These are phyloP conservation scores for Trichosporon inkin DNA, from an alignment of 1,284 basidiomycete species.

Conservation along the genomic window DNA sequence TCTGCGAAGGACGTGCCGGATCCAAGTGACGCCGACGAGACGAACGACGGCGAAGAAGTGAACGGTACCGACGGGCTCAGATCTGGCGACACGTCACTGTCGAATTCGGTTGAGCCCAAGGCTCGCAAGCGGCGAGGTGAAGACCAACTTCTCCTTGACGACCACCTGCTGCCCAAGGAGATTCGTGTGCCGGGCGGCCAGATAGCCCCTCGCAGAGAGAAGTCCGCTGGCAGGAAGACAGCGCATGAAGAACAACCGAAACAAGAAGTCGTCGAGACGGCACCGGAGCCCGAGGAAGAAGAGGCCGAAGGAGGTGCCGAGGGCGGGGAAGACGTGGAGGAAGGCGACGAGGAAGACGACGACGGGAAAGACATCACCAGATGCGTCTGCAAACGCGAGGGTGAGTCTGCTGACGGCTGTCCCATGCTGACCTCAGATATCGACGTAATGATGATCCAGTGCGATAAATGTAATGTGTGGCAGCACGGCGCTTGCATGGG, in stretches of 20 bases:
- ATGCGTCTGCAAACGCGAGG: slow-evolving; percentile 86
- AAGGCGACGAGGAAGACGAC: slow-evolving; percentile 65
- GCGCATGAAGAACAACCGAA: slow-evolving; percentile 13
- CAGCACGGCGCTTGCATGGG: slow-evolving; percentile 98
- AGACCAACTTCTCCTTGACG: slow-evolving; percentile 41
- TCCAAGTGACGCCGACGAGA: slow-evolving; percentile 5
- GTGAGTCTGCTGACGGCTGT: slow-evolving; percentile 55
- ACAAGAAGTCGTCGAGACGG: slow-evolving; percentile 15
- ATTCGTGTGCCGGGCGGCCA: slow-evolving; percentile 25
- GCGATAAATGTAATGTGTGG: slow-evolving; percentile 96
- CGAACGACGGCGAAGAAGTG: slow-evolving; percentile 9
- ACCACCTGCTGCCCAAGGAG: slow-evolving; percentile 42
- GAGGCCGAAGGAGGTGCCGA: slow-evolving; percentile 61
- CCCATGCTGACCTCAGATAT: slow-evolving; percentile 52
- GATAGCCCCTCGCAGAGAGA: slow-evolving; percentile 17
- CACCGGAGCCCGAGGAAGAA: slow-evolving; percentile 23
- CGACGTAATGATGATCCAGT: slow-evolving; percentile 90
- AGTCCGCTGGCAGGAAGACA: slow-evolving; percentile 9
- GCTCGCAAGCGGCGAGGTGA: slow-evolving; percentile 40
- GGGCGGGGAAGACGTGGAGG: slow-evolving; percentile 31
- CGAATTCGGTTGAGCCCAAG: slow-evolving; percentile 13
- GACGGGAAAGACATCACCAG: slow-evolving; percentile 78
- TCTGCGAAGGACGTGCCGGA: slow-evolving; percentile 19
- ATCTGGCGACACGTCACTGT: slow-evolving; percentile 7
- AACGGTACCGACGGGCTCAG: background rate